phyloP scores from a whole-genome alignment of 768 basidiomycete species.

The Lactarius vividus region DNA sequence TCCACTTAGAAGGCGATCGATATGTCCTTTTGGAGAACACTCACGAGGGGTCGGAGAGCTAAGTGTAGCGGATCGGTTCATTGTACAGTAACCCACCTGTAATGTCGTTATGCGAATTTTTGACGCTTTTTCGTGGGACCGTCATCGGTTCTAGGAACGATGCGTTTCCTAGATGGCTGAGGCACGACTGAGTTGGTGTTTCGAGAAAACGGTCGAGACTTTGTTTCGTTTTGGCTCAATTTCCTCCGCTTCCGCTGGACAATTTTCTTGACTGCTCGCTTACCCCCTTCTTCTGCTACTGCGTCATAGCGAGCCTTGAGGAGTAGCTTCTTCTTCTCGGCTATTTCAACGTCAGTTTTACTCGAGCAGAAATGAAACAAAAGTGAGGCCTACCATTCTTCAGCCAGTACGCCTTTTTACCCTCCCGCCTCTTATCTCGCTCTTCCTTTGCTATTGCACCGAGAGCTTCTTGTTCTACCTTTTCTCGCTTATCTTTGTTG shows the following conservation, averaged over 20 bases:
- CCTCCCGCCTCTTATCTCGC: constrained; percentile 61
- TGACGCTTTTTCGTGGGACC: constrained; percentile 28
- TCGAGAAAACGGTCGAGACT: constrained; percentile 62
- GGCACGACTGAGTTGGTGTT: constrained; percentile 17
- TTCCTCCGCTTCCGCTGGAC: constrained; percentile 90
- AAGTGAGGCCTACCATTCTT: constrained; percentile 60
- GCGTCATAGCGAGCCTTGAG: constrained; percentile 77
- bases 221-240: constrained; percentile 85
- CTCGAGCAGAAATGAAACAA: constrained; percentile 8
- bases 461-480: constrained; percentile 69
- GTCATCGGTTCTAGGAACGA: constrained; percentile 10
- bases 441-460: constrained; percentile 47
- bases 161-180: constrained; percentile 18
- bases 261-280: constrained; percentile 77
- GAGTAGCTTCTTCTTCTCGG: constrained; percentile 73
- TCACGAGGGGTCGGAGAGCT: background rate
- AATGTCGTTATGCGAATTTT: constrained; percentile 21
- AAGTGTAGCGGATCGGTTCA: background rate
- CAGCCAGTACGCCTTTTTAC: constrained; percentile 84
- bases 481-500: constrained; percentile 66
- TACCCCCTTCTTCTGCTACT: constrained; percentile 72
- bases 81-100: background rate
- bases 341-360: constrained; percentile 39
- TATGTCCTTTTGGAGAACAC: constrained; percentile 45
- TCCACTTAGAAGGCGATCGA: constrained; percentile 52